These are phyloP conservation scores for Rhizopogon vesiculosus DNA, from an alignment of 768 basidiomycete genomes.

Conservation along the genomic window DNA sequence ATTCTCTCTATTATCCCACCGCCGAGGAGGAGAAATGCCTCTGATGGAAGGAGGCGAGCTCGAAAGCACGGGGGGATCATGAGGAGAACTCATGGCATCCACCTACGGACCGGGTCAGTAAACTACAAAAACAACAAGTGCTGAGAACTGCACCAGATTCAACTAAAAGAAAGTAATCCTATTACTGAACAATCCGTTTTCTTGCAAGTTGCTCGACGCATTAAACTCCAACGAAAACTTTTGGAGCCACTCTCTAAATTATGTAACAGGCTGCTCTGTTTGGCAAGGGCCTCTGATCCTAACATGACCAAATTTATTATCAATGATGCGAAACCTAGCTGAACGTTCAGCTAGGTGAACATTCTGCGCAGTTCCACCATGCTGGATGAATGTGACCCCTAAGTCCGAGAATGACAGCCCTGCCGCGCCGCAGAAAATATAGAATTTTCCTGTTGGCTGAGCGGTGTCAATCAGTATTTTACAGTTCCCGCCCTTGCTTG, in stretches of 20 bases:
- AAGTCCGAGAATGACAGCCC: too few relatives aligned
- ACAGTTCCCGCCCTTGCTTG: too few relatives aligned
- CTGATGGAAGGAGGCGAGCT: constrained; percentile 40
- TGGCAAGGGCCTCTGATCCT: background rate
- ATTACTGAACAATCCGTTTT: background rate
- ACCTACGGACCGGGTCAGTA: background rate
- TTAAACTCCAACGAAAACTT: background rate
- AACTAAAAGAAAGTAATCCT: background rate
- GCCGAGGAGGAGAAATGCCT: constrained; percentile 35
- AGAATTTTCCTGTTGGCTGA: too few relatives aligned
- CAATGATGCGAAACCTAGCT: too few relatives aligned
- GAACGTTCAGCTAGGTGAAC: too few relatives aligned
- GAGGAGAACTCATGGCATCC: constrained; percentile 33
- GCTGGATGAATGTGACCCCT: too few relatives aligned
- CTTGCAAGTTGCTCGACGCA: background rate
- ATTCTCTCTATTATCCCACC: constrained; percentile 27
- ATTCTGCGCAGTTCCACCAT: too few relatives aligned
- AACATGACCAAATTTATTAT: background rate
- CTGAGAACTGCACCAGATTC: background rate
- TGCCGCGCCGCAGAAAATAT: too few relatives aligned
- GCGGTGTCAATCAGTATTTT: too few relatives aligned
- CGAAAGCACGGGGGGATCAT: constrained; percentile 27
- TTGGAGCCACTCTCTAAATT: background rate
- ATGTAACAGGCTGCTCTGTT: background rate
- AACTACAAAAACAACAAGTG: background rate